These are phyloP conservation scores for Marasmius tenuissimus DNA, from an alignment of 1,284 basidiomycete genomes.

Conservation along the genomic window DNA sequence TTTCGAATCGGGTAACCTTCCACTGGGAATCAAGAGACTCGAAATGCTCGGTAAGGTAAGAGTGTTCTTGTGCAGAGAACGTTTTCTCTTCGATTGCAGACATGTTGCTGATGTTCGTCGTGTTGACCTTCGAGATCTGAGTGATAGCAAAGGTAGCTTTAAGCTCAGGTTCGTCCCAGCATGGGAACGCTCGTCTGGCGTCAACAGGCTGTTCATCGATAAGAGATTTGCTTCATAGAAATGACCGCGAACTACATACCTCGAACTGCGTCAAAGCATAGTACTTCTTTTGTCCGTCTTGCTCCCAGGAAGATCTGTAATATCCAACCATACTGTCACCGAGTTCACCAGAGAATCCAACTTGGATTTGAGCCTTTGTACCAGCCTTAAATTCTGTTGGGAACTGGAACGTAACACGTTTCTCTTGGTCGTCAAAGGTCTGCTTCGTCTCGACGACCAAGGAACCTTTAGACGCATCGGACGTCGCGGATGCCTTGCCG, in stretches of 20 bases:
- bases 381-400: constrained; percentile 40
- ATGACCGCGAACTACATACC: constrained; percentile 25
- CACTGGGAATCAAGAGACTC: constrained; percentile 40
- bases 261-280: constrained; percentile 70
- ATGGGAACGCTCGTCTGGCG: constrained; percentile 68
- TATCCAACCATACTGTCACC: constrained; percentile 60
- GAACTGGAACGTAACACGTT: constrained; percentile 53
- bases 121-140: constrained; percentile 65
- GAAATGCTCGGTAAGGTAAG: constrained; percentile 19
- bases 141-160: constrained; percentile 77
- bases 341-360: constrained; percentile 47
- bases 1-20: constrained; percentile 68
- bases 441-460: constrained; percentile 26
- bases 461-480: background rate
- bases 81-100: constrained; percentile 44
- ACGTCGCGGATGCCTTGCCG: constrained; percentile 37
- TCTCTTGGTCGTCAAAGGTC: constrained; percentile 52
- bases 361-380: constrained; percentile 45
- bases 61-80: constrained; percentile 29
- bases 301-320: constrained; percentile 44
- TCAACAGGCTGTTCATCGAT: constrained; percentile 63
- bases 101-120: constrained; percentile 76
- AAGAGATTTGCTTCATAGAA: background rate
- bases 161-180: constrained; percentile 83
- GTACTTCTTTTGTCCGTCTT: constrained; percentile 41